Evolutionary conservation across 2,329 filamentous ascomycete species (phyloP), one percentile per base, ranked within the genome.

Genomic region (Allantophomopsis lycopodina): DNA sequence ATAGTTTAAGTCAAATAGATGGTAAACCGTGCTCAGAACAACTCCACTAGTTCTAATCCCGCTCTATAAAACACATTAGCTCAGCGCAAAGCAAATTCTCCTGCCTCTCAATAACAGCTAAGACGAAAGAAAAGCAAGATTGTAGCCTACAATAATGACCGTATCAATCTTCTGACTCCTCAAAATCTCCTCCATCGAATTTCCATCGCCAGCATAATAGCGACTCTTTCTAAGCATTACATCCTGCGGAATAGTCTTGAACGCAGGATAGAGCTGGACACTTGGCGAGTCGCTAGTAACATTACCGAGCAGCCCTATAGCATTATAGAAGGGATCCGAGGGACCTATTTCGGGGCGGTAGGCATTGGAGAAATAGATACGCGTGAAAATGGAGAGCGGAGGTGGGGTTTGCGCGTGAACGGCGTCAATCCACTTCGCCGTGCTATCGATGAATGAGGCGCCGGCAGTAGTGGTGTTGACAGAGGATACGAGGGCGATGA

Each of bases 1-100:
- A 17, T 38, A 38, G 16, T 38, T 32, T 5, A 38, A 17, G 23
- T 38, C 36, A 11, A 38, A 38, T 7, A 38, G 36, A 30, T 23
- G 36, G 23, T 30, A 30, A 5, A 23, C 36, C 11, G 36, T 38
- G 15, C 17, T 38, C 21, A 38, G 13, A 10, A 38, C 18, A 4
- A 38, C 36, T 13, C 36, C 36, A 30, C 17, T 21, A 5, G 36
- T 38, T 15, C 21, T 12, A 31, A 38, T 30, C 4, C 36, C 36
- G 15, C 17, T 21, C 36, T 38, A 21, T 3, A 14, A 30, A 5
- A 21, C 23, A 28, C 23, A 12, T 28, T 12, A 28, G 23, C 7
- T 28, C 7, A 28, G 23, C 8, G 3, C 23, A 28, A 4, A 28
- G 10, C 11, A 5, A 8, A 6, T 12, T 3, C 10, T 12, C 23